A percentile compares a stretch with the other conserved stretches of the same genome.
phyloP scores from a whole-genome alignment of 257 asterid genomes.

The Vinca minor region DNA sequence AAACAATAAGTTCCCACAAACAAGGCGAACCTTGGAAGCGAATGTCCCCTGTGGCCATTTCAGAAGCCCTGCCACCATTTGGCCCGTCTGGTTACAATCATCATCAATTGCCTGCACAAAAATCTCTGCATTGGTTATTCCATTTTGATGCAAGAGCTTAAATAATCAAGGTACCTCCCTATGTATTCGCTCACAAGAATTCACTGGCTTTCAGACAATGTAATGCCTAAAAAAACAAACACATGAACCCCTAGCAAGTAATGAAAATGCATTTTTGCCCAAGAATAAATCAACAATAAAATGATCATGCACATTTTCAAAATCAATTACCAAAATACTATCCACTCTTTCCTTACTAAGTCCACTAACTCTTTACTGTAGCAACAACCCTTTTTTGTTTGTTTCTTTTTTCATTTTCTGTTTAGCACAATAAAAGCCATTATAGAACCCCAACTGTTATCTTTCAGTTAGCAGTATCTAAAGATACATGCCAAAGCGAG shows the following conservation, averaged over 20 bases:
- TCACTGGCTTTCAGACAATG: background rate
- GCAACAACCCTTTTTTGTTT: background rate
- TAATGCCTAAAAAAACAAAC: background rate
- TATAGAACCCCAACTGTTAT: background rate
- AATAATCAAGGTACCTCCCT: background rate
- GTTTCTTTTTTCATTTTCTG: background rate
- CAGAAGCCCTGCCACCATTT: slow-evolving; percentile 96
- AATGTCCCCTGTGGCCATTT: slow-evolving; percentile 93
- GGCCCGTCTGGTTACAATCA: slow-evolving; percentile 90
- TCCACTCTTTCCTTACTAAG: background rate
- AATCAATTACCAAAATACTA: background rate
- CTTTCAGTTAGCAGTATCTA: background rate
- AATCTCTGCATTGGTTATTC: slow-evolving; percentile 14
- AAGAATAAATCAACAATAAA: background rate
- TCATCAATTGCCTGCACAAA: slow-evolving; percentile 74
- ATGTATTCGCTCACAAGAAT: background rate
- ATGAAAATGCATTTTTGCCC: background rate
- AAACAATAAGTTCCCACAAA: background rate
- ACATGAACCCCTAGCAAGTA: background rate
- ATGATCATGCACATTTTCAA: background rate
- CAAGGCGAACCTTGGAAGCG: slow-evolving; percentile 71
- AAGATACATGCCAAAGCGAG: background rate
- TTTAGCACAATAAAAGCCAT: background rate
- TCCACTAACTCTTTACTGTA: background rate
- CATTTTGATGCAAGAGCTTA: background rate